phyloP scores from a whole-genome alignment of 2,329 filamentous ascomycete genomes.

The Aspergillus sp. region DNA sequence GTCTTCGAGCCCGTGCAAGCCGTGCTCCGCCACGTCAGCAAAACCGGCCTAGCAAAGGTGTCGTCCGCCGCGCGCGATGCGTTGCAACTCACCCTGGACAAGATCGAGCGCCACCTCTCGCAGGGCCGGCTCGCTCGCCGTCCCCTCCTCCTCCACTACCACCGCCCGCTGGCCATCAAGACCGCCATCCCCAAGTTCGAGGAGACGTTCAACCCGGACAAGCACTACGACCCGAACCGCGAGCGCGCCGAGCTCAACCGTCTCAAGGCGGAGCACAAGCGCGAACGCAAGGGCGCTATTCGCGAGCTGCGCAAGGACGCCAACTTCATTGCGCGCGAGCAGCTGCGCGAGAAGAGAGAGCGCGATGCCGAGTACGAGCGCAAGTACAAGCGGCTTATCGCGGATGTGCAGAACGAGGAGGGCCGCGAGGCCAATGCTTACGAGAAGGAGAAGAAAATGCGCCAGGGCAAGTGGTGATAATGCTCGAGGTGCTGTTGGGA shows the following conservation, averaged over 20 bases:
- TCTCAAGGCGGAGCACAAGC: constrained; percentile 87
- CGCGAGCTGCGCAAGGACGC: constrained; percentile 93
- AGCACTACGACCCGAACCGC: constrained; percentile 94
- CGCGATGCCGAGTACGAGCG: constrained; percentile 91
- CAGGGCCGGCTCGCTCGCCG: constrained; percentile 67
- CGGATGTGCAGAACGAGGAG: constrained; percentile 94
- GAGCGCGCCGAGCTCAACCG: constrained; percentile 83
- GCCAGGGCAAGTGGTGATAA: constrained; percentile 61
- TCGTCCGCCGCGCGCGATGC: constrained; percentile 37
- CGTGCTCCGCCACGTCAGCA: constrained; percentile 62
- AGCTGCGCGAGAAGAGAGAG: constrained; percentile 87
- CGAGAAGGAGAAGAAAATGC: constrained; percentile 76
- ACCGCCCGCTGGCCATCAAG: constrained; percentile 84
- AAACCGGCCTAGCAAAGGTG: constrained; percentile 53
- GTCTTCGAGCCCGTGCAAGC: constrained; percentile 67
- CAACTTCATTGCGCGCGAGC: constrained; percentile 88
- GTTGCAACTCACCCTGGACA: constrained; percentile 31
- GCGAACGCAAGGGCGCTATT: constrained; percentile 91
- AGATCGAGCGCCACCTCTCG: constrained; percentile 47
- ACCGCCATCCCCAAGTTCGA: constrained; percentile 91
- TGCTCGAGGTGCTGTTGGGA: background rate
- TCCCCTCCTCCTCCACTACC: constrained; percentile 83
- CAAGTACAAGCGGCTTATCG: constrained; percentile 88
- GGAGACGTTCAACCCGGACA: constrained; percentile 88
- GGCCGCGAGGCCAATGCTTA: constrained; percentile 83